Conservation (phyloP, 2,329 filamentous ascomycete species). For the Fusarium chuoi region DNA sequence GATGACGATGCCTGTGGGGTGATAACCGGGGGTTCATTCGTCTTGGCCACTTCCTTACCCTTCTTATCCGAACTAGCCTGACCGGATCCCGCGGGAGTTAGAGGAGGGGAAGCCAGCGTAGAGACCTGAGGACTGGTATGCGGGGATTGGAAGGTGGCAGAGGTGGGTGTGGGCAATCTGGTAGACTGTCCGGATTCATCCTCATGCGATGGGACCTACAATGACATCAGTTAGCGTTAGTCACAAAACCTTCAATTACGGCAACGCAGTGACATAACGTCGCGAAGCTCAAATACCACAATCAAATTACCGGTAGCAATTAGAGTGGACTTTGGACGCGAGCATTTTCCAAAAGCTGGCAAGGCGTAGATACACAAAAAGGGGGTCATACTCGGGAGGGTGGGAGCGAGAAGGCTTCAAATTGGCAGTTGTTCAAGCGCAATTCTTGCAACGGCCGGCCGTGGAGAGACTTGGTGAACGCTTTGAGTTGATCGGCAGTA, state of each 20-base stretch:
- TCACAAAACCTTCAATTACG: conserved; percentile 25
- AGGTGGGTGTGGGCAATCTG: conserved; percentile 71
- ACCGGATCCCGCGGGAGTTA: conserved; percentile 84
- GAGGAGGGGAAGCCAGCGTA: conserved; percentile 85
- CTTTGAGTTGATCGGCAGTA: conserved; percentile 73
- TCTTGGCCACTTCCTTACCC: conserved; percentile 51
- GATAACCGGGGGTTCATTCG: conserved; percentile 61
- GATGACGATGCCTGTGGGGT: conserved; percentile 75
- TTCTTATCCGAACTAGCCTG: conserved; percentile 49
- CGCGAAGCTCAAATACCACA: background rate
- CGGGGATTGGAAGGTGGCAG: conserved; percentile 73
- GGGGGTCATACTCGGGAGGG: conserved; percentile 76
- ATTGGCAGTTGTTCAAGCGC: conserved; percentile 86
- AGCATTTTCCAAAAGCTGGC: background rate
- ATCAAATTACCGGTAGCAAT: background rate
- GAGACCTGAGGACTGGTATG: conserved; percentile 73
- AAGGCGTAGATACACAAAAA: conserved; percentile 10
- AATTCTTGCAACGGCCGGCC: conserved; percentile 81
- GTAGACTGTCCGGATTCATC: conserved; percentile 70
- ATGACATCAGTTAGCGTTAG: conserved; percentile 44
- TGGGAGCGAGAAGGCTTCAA: conserved; percentile 90
- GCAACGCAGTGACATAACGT: background rate
- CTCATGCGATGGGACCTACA: conserved; percentile 69
- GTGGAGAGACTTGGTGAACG: conserved; percentile 77
- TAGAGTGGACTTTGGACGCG: background rate